Evolutionary conservation across 108 stramenopile species (phyloP).

Genomic region (Fragilariopsis cylindrus): DNA sequence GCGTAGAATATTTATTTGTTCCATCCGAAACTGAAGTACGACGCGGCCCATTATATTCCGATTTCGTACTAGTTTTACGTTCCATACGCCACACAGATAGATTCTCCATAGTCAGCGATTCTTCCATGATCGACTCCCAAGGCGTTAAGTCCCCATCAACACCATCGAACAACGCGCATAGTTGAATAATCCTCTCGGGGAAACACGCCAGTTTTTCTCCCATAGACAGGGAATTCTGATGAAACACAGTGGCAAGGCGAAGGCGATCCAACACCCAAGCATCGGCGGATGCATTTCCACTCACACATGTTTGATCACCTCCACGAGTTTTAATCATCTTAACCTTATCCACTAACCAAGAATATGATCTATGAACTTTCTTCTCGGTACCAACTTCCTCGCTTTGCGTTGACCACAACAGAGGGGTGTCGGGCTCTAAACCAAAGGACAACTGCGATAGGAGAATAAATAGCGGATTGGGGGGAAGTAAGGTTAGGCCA

Average conservation of each 20-base stretch:
- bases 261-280: neutral
- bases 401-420: conserved; percentile 16
- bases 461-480: conserved; percentile 59
- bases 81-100: conserved; percentile 21
- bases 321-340: neutral
- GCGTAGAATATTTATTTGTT: too few species aligned
- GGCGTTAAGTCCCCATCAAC: conserved; percentile 48
- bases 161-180: conserved; percentile 60
- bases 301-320: neutral
- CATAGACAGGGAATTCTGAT: conserved; percentile 39
- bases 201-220: conserved; percentile 69
- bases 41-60: neutral
- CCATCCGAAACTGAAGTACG: too few species aligned
- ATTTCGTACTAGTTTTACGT: neutral
- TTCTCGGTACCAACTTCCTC: conserved; percentile 20
- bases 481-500: conserved; percentile 64
- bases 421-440: conserved; percentile 30
- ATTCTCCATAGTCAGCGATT: conserved; percentile 33
- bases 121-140: conserved; percentile 46
- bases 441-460: conserved; percentile 63
- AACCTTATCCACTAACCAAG: conserved; percentile 6
- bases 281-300: neutral
- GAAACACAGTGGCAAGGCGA: conserved; percentile 50
- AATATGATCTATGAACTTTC: conserved; percentile 17
- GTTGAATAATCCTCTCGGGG: conserved; percentile 44